Base-by-base conservation (phyloP, 2,329 filamentous ascomycete species). In the Tolypocladium guangdongense region DNA sequence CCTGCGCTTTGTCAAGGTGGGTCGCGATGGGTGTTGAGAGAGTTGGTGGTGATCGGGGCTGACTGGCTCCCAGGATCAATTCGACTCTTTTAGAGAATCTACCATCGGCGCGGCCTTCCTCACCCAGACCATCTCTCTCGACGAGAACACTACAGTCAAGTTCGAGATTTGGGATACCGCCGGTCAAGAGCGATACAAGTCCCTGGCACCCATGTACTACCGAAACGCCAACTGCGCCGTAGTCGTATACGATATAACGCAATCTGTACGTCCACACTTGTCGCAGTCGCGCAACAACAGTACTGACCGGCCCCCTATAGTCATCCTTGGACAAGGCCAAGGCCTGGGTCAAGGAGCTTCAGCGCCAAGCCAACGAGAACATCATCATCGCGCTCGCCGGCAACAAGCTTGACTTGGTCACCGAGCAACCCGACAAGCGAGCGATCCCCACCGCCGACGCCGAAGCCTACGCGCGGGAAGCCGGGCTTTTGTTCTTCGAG, bases 161-260 rank as follows among this genome's bases (percentile, higher is more conserved):
- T 99, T 99, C 68, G 93, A 99, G 75, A 99, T 99, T 69, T 99
- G 93, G 91, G 91, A 96, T 74, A 99, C 93, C 11, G 93, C 93
- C 58, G 93, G 93, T 59, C 93, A 99, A 76, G 93, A 99, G 75
- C 84, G 95, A 67, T 99, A 97, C 82, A 97, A 97, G 80, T 97
- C 93, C 14, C 80, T 99, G 61, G 93, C 93, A 36, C 93, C 93
- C 64, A 99, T 99, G 93, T 99, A 99, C 79, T 99, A 99, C 77
- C 81, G 95, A 64, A 99, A 99, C 71, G 95, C 95, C 63, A 97
- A 99, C 82, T 97, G 93, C 75, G 93, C 95, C 55, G 92, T 99
- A 35, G 92, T 99, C 49, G 93, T 99, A 61, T 99, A 99, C 74
- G 93, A 99, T 74, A 97, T 99, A 67, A 99, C 93, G 67, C 93